Conservation (phyloP, 2,329 filamentous ascomycete genomes). For the Chalaropsis ovoidea region DNA sequence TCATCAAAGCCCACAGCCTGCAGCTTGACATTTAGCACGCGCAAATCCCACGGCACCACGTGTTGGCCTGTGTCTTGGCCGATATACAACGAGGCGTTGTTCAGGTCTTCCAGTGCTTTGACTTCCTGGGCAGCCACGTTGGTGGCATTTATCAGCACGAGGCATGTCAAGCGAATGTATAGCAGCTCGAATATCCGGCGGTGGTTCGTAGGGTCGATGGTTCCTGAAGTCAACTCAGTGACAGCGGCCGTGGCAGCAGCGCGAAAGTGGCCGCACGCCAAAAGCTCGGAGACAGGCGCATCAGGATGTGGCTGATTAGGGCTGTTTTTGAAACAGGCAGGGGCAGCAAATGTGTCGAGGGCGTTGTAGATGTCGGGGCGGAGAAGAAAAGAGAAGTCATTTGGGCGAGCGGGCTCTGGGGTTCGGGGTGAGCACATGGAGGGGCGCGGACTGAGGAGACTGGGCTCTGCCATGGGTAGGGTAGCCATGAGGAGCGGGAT, state of each 20-base stretch:
- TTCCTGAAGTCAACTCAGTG: constrained; percentile 47
- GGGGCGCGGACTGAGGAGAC: constrained; percentile 23
- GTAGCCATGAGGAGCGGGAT: constrained; percentile 21
- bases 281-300: constrained; percentile 56
- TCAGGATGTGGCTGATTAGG: constrained; percentile 52
- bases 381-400: constrained; percentile 73
- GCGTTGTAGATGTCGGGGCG: constrained; percentile 75
- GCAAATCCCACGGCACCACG: constrained; percentile 77
- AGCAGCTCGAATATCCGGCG: constrained; percentile 63
- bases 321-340: constrained; percentile 58
- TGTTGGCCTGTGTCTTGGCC: constrained; percentile 47
- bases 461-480: constrained; percentile 23
- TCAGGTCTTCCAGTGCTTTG: constrained; percentile 53
- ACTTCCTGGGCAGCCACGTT: constrained; percentile 58
- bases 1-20: constrained; percentile 82
- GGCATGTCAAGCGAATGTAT: constrained; percentile 69
- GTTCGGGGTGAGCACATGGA: constrained; percentile 29
- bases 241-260: constrained; percentile 61
- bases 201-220: constrained; percentile 47
- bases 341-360: constrained; percentile 53
- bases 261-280: constrained; percentile 67
- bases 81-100: constrained; percentile 45
- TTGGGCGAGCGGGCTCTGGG: constrained; percentile 31
- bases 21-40: constrained; percentile 71
- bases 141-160: constrained; percentile 67